Conservation (phyloP, 2,329 filamentous ascomycete species). For the Beauveria sp. region DNA sequence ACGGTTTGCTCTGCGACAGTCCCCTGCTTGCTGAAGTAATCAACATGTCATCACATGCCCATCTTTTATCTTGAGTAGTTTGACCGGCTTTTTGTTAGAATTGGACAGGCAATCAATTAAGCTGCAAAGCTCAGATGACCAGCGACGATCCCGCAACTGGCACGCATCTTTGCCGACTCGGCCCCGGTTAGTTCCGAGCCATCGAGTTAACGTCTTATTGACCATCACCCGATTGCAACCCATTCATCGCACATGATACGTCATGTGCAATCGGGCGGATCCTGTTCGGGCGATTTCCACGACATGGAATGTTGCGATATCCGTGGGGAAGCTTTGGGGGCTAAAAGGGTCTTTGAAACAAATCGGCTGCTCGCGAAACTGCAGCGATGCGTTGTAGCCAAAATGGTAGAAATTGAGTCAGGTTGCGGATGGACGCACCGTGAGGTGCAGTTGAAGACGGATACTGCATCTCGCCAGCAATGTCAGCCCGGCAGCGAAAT, state of each 20-base stretch:
- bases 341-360: background rate
- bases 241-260: background rate
- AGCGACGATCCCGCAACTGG: background rate
- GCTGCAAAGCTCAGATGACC: background rate
- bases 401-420: background rate
- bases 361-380: background rate
- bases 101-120: background rate
- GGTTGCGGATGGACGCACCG: background rate
- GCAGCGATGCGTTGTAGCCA: background rate
- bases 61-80: background rate
- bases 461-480: background rate
- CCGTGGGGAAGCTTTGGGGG: background rate
- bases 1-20: too few relatives aligned
- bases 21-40: too few relatives aligned
- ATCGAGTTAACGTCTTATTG: background rate
- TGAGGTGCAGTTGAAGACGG: background rate
- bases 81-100: background rate
- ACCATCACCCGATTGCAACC: background rate
- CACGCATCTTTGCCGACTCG: background rate
- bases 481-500: background rate
- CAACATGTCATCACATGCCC: too few relatives aligned
- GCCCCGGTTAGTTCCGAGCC: background rate
- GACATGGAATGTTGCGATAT: background rate
- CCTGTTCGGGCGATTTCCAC: background rate
- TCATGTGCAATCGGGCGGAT: background rate